These are phyloP conservation scores for Citrus sinensis DNA, from an alignment of 345 rosid species.

Conservation along the genomic window DNA sequence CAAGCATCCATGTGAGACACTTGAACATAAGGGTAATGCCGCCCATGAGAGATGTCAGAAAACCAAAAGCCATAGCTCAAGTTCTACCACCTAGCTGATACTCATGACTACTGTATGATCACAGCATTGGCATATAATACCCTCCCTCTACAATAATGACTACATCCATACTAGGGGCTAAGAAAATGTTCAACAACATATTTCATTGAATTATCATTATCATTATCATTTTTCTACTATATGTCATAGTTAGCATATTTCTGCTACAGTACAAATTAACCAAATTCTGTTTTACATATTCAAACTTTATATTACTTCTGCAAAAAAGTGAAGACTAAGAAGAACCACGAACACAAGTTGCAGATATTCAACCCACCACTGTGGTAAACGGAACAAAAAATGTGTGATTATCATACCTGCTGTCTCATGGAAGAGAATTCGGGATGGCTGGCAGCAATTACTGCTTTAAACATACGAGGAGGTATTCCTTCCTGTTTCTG, in stretches of 20 bases:
- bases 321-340: background rate
- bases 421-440: slow-evolving; percentile 97
- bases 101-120: background rate
- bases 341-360: background rate
- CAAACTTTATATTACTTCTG: background rate
- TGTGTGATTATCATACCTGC: slow-evolving; percentile 50
- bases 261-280: background rate
- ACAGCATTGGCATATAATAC: background rate
- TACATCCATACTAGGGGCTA: background rate
- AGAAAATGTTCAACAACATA: background rate
- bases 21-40: background rate
- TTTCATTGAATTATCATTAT: background rate
- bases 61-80: background rate
- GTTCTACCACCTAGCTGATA: background rate
- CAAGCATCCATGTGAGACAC: slow-evolving; percentile 11
- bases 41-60: slow-evolving; percentile 1
- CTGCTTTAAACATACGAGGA: slow-evolving; percentile 95
- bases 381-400: background rate
- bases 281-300: background rate
- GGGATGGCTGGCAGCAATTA: slow-evolving; percentile 92
- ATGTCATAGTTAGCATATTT: background rate
- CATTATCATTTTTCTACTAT: background rate
- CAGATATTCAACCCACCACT: background rate
- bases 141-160: background rate
- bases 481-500: slow-evolving; percentile 93